phyloP scores from a whole-genome alignment of 2,329 filamentous ascomycete genomes.

The Bipolaris zeicola region DNA sequence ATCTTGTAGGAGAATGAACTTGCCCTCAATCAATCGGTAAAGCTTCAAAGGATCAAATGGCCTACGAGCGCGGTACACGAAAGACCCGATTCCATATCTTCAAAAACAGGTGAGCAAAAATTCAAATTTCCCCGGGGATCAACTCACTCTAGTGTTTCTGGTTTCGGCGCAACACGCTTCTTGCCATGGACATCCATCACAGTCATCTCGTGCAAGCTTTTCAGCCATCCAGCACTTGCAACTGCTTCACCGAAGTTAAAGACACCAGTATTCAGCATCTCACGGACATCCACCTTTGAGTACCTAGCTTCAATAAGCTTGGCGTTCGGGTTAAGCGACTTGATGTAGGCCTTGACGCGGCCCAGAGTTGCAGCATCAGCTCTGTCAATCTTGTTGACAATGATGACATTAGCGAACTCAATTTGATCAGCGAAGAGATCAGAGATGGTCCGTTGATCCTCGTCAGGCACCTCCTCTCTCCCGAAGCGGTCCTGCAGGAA shows the following conservation, averaged over 20 bases:
- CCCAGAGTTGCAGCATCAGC: constrained; percentile 56
- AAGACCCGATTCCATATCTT: constrained; percentile 71
- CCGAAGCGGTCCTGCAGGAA: constrained; percentile 67
- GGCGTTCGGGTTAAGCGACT: constrained; percentile 68
- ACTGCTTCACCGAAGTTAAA: constrained; percentile 70
- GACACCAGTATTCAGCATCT: constrained; percentile 68
- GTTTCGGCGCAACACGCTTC: constrained; percentile 66
- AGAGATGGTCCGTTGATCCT: constrained; percentile 75
- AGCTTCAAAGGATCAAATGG: constrained; percentile 52
- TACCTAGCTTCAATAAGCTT: constrained; percentile 67
- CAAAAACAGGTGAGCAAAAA: background rate
- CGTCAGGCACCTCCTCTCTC: constrained; percentile 60
- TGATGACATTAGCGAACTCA: constrained; percentile 75
- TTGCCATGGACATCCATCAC: constrained; percentile 61
- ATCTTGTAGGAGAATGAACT: constrained; percentile 52
- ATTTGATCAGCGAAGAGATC: constrained; percentile 79
- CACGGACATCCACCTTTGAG: constrained; percentile 63
- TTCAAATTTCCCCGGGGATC: background rate
- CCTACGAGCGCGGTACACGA: constrained; percentile 66
- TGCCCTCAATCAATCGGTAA: constrained; percentile 50
- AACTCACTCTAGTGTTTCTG: constrained; percentile 69
- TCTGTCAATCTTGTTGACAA: constrained; percentile 73
- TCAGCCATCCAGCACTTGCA: constrained; percentile 71
- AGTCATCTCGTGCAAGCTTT: constrained; percentile 71
- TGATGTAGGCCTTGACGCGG: constrained; percentile 60